Conservation (phyloP, 768 basidiomycete species). For the Mycena olivaceomarginata region DNA sequence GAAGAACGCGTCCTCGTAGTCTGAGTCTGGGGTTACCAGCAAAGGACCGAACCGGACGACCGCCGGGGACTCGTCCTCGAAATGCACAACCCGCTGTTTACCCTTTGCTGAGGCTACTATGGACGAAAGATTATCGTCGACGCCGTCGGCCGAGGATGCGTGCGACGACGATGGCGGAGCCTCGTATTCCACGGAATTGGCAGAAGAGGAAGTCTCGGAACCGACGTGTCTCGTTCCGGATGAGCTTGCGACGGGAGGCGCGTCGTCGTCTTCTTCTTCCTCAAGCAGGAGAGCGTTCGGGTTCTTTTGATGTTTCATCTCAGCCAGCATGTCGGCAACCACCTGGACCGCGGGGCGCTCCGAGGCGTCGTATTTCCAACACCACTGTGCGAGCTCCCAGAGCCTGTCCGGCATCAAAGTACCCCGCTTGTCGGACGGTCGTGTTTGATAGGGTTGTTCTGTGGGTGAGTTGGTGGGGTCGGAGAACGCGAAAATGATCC, state of each 20-base stretch:
- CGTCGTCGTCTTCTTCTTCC: background rate
- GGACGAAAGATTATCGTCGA: background rate
- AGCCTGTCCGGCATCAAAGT: background rate
- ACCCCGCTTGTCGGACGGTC: background rate
- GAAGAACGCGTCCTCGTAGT: background rate
- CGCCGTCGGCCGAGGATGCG: background rate
- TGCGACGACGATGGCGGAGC: background rate
- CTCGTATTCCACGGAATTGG: background rate
- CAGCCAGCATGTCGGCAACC: background rate
- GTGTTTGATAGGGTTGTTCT: background rate
- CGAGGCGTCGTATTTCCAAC: background rate
- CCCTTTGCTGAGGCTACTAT: background rate
- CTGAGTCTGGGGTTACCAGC: background rate
- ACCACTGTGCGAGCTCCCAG: background rate
- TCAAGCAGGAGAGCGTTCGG: background rate
- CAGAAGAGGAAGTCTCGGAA: no score
- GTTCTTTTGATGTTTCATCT: background rate
- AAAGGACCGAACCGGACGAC: background rate
- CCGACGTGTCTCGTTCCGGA: no score
- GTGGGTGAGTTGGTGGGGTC: background rate
- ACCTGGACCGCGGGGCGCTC: background rate
- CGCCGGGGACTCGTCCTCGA: background rate
- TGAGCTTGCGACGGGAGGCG: no score
- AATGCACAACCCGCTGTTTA: background rate
- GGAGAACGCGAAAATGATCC: background rate